A percentile compares a stretch with the other conserved stretches of the same genome.
phyloP scores from a whole-genome alignment of 2,329 filamentous ascomycete species.

The Coniosporium tulheliwenetii region DNA sequence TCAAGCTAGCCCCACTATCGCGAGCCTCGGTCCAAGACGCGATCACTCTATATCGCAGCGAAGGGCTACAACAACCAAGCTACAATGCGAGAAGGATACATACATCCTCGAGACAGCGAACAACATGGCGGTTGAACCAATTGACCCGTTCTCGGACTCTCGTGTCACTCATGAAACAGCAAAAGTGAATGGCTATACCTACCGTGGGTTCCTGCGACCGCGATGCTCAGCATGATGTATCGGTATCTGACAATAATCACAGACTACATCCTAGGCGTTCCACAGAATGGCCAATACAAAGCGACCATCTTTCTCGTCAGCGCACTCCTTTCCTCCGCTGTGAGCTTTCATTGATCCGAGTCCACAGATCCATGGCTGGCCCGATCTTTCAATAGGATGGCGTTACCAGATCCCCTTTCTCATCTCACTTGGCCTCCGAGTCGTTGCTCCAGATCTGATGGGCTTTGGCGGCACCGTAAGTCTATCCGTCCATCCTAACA shows the following conservation, averaged over 20 bases:
- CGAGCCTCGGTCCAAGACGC: too few species aligned
- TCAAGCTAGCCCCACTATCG: too few species aligned
- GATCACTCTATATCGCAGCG: too few species aligned
- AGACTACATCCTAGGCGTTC: conserved; percentile 38
- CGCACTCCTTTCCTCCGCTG: not conserved
- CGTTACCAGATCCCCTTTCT: conserved; percentile 74
- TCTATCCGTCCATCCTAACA: not conserved
- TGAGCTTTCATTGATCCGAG: not conserved
- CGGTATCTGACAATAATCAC: not conserved
- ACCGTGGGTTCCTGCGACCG: conserved; percentile 29
- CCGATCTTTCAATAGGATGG: conserved; percentile 75
- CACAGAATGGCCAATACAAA: conserved; percentile 24
- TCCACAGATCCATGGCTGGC: conserved; percentile 60
- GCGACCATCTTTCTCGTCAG: conserved; percentile 39
- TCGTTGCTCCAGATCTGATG: conserved; percentile 73
- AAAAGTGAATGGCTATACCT: conserved; percentile 52
- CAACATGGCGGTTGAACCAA: conserved; percentile 9
- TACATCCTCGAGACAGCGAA: too few species aligned
- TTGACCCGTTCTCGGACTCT: conserved; percentile 7
- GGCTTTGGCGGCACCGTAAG: conserved; percentile 65
- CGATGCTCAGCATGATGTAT: not conserved
- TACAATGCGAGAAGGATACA: too few species aligned
- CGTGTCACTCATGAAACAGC: conserved; percentile 34
- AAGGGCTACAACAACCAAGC: too few species aligned
- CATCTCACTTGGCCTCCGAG: conserved; percentile 54